phyloP scores from a whole-genome alignment of 352 stramenopile genomes.

The Phytopythium helicoides region DNA sequence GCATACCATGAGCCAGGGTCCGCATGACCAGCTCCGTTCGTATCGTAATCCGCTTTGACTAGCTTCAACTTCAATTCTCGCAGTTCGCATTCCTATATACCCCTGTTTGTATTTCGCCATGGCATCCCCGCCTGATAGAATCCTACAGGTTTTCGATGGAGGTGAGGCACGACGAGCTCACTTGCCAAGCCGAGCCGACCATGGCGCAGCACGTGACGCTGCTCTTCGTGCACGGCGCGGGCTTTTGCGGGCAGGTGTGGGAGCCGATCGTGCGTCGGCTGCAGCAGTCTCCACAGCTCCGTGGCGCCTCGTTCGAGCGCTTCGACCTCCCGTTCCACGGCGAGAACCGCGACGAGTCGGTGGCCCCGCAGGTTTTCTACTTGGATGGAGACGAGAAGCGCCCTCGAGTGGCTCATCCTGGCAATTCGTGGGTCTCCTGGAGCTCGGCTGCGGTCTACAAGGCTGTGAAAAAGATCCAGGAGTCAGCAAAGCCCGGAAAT shows the following conservation, averaged over 20 bases:
- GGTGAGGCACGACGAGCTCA: too few species aligned
- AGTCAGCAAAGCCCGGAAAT: constrained; percentile 7
- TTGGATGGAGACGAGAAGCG: constrained; percentile 19
- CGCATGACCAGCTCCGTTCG: too few species aligned
- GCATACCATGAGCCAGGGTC: too few species aligned
- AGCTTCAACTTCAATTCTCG: not conserved
- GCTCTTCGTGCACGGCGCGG: constrained; percentile 43
- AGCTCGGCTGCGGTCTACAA: constrained; percentile 20
- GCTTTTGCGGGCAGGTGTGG: constrained; percentile 52
- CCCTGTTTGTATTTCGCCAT: too few species aligned
- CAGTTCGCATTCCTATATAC: too few species aligned
- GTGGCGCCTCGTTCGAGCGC: constrained; percentile 16
- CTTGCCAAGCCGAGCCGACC: not conserved
- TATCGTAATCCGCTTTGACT: too few species aligned
- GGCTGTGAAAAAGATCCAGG: constrained; percentile 18
- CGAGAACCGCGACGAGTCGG: constrained; percentile 35
- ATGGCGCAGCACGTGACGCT: constrained; percentile 30
- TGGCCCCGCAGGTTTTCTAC: constrained; percentile 13
- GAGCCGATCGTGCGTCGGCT: constrained; percentile 40
- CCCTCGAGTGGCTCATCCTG: constrained; percentile 34
- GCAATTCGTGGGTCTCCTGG: constrained; percentile 17
- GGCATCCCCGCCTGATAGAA: too few species aligned
- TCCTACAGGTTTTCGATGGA: too few species aligned
- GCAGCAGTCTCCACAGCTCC: constrained; percentile 23
- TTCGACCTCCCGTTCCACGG: constrained; percentile 61